Base-by-base conservation (phyloP, 2,329 filamentous ascomycete genomes). In the Bretziella fagacearum region DNA sequence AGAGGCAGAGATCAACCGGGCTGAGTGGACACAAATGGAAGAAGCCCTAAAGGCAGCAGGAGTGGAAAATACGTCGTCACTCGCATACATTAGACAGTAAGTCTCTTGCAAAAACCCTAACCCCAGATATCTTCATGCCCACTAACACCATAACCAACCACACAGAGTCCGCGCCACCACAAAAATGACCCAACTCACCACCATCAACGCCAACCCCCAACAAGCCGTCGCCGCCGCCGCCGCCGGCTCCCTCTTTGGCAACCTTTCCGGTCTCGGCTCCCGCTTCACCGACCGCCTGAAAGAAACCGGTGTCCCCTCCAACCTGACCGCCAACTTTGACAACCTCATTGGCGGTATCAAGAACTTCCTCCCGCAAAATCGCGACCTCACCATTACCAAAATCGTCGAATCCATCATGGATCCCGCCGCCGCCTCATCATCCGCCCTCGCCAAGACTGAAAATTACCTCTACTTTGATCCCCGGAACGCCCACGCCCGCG, bases 371-470 rank as follows among this genome's bases (percentile, higher is more conserved):
- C 91, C 93, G 0, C 84, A 78, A 11, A 93, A 98, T 65, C 85
- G 87, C 56, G 93, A 98, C 59, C 73, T 96, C 7, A 96, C 91
- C 0, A 75, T 98, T 46, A 98, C 93, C 48, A 96, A 96, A 64
- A 95, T 98, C 58, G 89, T 91, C 33, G 91, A 98, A 62, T 93
- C 85, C 1, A 80, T 98, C 57, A 98, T 98, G 89, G 91, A 98
- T 58, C 91, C 91, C 0, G 74, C 84, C 39, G 77, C 85, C 8
- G 89, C 91, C 2, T 85, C 84, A 3, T 89, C 84, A 4, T 89
- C 82, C 22, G 91, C 91, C 22, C 91, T 98, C 54, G 82, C 85
- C 51, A 96, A 94, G 67, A 96, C 91, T 1, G 91, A 98, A 60
- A 81, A 84, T 56, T 98, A 95, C 58, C 75, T 96, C 25, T 98